A percentile compares a stretch with the other conserved stretches of the same genome.
phyloP scores from a whole-genome alignment of 768 basidiomycete species.

The Tricholoma furcatifolium region DNA sequence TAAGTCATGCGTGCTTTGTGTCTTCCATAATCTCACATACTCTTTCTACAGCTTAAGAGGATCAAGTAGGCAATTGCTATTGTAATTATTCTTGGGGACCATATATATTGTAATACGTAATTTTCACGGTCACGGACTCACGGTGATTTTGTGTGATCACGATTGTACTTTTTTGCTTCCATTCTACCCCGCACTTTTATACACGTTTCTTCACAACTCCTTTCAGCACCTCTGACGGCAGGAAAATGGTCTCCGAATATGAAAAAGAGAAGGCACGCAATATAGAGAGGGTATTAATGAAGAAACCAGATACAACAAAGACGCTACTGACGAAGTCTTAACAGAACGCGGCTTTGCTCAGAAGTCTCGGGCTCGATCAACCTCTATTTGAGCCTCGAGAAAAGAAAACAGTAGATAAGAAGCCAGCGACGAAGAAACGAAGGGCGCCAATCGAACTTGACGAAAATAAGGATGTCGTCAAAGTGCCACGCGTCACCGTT shows the following conservation, averaged over 20 bases:
- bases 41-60: slow-evolving; percentile 50
- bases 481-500: slow-evolving; percentile 26
- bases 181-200: no score
- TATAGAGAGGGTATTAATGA: slow-evolving; percentile 26
- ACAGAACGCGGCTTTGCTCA: slow-evolving; percentile 45
- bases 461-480: slow-evolving; percentile 21
- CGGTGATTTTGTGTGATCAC: no score
- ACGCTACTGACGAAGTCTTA: neutral
- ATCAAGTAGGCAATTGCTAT: slow-evolving; percentile 42
- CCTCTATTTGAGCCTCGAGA: slow-evolving; percentile 45
- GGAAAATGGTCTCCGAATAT: slow-evolving; percentile 30
- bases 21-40: slow-evolving; percentile 4
- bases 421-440: slow-evolving; percentile 38
- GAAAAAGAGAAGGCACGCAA: slow-evolving; percentile 33
- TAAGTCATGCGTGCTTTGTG: slow-evolving; percentile 33
- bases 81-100: neutral
- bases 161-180: no score
- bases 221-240: neutral
- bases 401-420: slow-evolving; percentile 33
- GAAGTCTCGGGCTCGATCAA: slow-evolving; percentile 41
- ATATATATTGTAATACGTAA: slow-evolving; percentile 1
- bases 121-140: slow-evolving; percentile 23
- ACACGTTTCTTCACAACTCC: neutral
- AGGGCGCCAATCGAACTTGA: slow-evolving; percentile 29
- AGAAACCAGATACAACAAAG: neutral